Conservation (phyloP, 306 rosid species). For the Chamaecrista fasciculata region DNA sequence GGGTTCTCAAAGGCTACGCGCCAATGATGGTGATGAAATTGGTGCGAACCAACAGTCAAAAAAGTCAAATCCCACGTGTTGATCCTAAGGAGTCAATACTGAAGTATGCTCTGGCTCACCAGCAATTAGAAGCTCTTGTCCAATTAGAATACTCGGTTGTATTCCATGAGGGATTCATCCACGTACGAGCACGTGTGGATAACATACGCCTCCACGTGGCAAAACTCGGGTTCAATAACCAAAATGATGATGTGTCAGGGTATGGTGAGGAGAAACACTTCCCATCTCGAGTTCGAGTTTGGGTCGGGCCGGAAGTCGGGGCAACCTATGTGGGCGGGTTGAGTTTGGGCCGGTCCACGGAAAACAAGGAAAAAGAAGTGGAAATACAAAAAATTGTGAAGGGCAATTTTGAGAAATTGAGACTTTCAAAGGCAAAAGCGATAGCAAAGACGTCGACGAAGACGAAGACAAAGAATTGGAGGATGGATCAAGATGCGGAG, state of each 20-base stretch:
- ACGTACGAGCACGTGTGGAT: constrained; percentile 73
- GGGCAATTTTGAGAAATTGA: constrained; percentile 46
- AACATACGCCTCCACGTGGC: constrained; percentile 70
- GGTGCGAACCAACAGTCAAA: constrained; percentile 32
- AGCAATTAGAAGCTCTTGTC: constrained; percentile 75
- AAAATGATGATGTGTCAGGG: constrained; percentile 45
- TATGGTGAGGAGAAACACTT: constrained; percentile 65
- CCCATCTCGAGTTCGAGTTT: constrained; percentile 65
- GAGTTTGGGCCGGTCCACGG: constrained; percentile 79
- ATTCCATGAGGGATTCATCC: constrained; percentile 60
- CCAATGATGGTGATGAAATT: constrained; percentile 71
- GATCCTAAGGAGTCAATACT: constrained; percentile 63
- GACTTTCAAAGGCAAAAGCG: constrained; percentile 42
- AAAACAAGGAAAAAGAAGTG: constrained; percentile 60
- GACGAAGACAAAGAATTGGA: constrained; percentile 55
- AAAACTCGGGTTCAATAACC: constrained; percentile 47
- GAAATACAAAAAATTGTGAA: constrained; percentile 50
- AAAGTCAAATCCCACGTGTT: constrained; percentile 37
- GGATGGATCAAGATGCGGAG: constrained; percentile 87
- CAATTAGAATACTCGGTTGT: constrained; percentile 75
- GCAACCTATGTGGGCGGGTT: constrained; percentile 68
- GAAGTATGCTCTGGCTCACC: constrained; percentile 74
- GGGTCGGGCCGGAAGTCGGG: constrained; percentile 91
- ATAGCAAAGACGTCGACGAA: constrained; percentile 42
- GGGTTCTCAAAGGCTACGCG: constrained; percentile 81